phyloP scores from a whole-genome alignment of 495 filamentous ascomycete species.

The Viridothelium virens region DNA sequence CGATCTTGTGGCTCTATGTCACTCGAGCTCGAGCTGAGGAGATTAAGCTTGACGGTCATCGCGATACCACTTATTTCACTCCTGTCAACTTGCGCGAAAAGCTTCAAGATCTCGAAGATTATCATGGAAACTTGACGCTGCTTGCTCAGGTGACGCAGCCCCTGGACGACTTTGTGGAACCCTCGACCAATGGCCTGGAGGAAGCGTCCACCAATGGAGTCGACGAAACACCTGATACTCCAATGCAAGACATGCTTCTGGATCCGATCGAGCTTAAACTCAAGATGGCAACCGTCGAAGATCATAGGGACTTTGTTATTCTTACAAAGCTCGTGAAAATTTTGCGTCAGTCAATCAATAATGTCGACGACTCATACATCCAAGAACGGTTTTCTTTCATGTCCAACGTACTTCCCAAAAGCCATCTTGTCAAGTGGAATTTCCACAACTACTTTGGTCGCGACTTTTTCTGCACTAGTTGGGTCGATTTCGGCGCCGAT shows the following conservation, averaged over 20 bases:
- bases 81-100: not conserved
- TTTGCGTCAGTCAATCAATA: not conserved
- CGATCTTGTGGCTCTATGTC: slow-evolving; percentile 1
- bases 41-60: not conserved
- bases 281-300: not conserved
- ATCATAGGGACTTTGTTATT: not conserved
- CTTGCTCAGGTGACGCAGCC: not conserved
- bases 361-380: not conserved
- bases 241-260: not conserved
- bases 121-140: not conserved
- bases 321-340: not conserved
- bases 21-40: not conserved
- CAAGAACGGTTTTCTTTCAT: slow-evolving; percentile 7
- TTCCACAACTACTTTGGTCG: slow-evolving; percentile 1
- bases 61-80: not conserved
- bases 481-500: slow-evolving; percentile 6
- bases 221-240: not conserved
- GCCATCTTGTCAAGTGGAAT: slow-evolving; percentile 2
- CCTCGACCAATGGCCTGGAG: not conserved
- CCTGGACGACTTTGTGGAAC: not conserved
- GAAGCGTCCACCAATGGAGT: not conserved
- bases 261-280: not conserved
- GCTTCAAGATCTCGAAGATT: not conserved
- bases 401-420: not conserved
- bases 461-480: slow-evolving; percentile 8